Base-by-base conservation (phyloP, 345 rosid genomes). In the Cardamine resedifolia region DNA sequence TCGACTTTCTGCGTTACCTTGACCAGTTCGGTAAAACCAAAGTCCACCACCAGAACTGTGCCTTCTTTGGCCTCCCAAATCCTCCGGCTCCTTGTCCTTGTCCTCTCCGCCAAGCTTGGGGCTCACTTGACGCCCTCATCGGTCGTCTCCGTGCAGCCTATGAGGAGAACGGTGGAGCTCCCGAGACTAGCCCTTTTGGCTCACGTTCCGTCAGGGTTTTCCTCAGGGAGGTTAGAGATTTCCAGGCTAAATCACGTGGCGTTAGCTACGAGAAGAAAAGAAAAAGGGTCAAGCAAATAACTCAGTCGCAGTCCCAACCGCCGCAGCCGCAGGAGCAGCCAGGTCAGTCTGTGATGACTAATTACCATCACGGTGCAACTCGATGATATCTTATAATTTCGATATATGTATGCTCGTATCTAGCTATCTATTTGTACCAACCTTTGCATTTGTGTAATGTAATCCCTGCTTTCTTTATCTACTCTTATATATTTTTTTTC, bases 41-140 rank as follows among this genome's bases (percentile, higher is more conserved):
- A 55, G 70, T 72, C 49, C 97, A 91, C 62, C 85, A 81, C 84
- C 91, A 91, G 66, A 73, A 77, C 16, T 91, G 97, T 62, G 85
- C 96, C 23, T 91, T 91, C 84, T 91, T 89, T 64, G 97, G 97
- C 12, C 71, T 91, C 24, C 86, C 93, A 0, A 89, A 86, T 69
- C 97, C 97, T 21, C 97, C 97, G 0, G 91, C 88, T 2, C 96
- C 97, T 10, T 91, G 97, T 64, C 91, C 96, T 3, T 91, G 97
- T 71, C 97, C 97, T 5, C 91, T 91, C 59, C 82, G 96, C 1
- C 97, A 91, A 70, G 97, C 97, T 0, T 91, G 97, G 97, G 97
- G 97, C n/a, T 89, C 96, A 81, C 88, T 91, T 0, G 97, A 89
- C 27, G 97, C 97, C 3, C 91, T 91, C 64, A 89, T 91, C 31